Percentiles rank a stretch among this genome's conserved stretches.
Evolutionary conservation across 2,329 filamentous ascomycete genomes (phyloP).

Genomic region (Metarhizium sp.): DNA sequence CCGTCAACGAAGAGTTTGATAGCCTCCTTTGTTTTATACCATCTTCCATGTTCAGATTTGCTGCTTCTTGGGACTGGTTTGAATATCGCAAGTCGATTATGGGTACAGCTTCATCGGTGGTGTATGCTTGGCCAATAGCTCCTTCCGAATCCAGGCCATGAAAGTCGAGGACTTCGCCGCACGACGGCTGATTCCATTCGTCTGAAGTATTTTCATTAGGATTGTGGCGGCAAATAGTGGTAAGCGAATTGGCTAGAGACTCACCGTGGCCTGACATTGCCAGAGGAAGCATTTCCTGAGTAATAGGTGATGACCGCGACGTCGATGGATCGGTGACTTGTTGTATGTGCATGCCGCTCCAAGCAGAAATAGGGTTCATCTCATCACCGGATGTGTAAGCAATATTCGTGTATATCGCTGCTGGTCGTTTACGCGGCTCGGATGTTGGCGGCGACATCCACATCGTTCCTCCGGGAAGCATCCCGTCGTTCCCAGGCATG

Average conservation of each 20-base stretch:
- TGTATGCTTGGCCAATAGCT: slow-evolving; percentile 52
- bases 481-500: slow-evolving; percentile 6
- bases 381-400: slow-evolving; percentile 8
- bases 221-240: not conserved
- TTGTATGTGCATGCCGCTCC: slow-evolving; percentile 4
- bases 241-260: not conserved
- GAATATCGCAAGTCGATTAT: slow-evolving; percentile 51
- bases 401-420: slow-evolving; percentile 7
- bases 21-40: slow-evolving; percentile 50
- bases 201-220: slow-evolving; percentile 10
- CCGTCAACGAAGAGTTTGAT: slow-evolving; percentile 65
- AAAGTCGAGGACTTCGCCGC: slow-evolving; percentile 47
- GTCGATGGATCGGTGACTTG: not conserved
- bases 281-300: slow-evolving; percentile 5
- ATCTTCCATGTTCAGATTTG: slow-evolving; percentile 40
- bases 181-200: slow-evolving; percentile 43
- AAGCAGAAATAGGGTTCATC: slow-evolving; percentile 5
- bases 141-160: slow-evolving; percentile 47
- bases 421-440: slow-evolving; percentile 8
- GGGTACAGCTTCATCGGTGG: slow-evolving; percentile 52
- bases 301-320: slow-evolving; percentile 9
- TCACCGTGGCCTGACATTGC: slow-evolving; percentile 5
- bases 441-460: slow-evolving; percentile 9
- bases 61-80: slow-evolving; percentile 37
- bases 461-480: slow-evolving; percentile 6